phyloP scores from a whole-genome alignment of 495 filamentous ascomycete species.

The Hyaloscypha finlandica region DNA sequence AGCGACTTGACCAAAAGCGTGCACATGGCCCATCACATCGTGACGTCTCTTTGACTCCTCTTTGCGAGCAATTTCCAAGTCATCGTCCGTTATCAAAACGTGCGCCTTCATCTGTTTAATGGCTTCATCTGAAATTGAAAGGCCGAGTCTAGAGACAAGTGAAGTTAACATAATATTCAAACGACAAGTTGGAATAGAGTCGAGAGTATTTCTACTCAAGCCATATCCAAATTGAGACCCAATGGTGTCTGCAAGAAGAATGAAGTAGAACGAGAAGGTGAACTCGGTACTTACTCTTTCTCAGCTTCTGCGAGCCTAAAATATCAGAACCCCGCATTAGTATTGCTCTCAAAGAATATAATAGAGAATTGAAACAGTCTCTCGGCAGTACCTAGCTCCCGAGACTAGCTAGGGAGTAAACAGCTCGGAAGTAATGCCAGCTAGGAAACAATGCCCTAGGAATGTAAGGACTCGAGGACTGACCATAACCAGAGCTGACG shows the following conservation, averaged over 20 bases:
- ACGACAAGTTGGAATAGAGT: neutral
- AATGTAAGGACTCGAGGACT: too few relatives aligned
- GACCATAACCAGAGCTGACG: constrained; percentile 76
- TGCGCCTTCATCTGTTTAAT: constrained; percentile 74
- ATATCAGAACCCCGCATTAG: too few relatives aligned
- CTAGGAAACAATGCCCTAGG: too few relatives aligned
- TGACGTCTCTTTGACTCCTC: constrained; percentile 49
- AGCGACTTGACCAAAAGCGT: constrained; percentile 66
- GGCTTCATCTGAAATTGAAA: constrained; percentile 66
- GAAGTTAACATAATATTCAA: neutral
- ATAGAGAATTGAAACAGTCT: too few relatives aligned
- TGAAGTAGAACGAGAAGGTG: neutral
- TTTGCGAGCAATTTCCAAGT: constrained; percentile 72
- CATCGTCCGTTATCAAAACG: constrained; percentile 71
- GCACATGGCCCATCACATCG: constrained; percentile 56
- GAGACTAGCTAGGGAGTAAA: too few relatives aligned
- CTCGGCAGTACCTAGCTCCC: too few relatives aligned
- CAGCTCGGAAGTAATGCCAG: too few relatives aligned
- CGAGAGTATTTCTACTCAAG: too few relatives aligned
- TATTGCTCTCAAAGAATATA: too few relatives aligned
- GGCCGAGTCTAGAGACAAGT: constrained; percentile 41
- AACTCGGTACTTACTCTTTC: constrained; percentile 48
- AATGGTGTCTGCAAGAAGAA: neutral
- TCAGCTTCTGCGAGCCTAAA: constrained; percentile 68
- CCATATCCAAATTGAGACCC: neutral